A percentile compares a stretch with the other conserved stretches of the same genome.
Evolutionary conservation across 192 early-diverging fungal species (phyloP).

Genomic region (Mortierella claussenii): DNA sequence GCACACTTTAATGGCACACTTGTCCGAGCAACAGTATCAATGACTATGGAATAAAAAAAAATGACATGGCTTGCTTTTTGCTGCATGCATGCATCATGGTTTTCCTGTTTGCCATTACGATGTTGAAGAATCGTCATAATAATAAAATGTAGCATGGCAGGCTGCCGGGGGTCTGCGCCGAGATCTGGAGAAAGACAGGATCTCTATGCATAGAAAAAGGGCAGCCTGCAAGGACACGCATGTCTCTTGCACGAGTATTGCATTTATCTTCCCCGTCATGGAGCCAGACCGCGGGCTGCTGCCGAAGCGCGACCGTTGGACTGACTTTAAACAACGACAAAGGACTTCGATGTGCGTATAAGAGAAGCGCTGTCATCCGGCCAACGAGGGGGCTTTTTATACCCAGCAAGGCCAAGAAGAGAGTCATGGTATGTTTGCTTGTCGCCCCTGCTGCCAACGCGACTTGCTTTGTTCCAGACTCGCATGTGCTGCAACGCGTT

Average conservation of each 20-base stretch:
- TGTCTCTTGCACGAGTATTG: slow-evolving; percentile 48
- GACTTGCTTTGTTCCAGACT: too few species aligned
- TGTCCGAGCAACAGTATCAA: background rate
- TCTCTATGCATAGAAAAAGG: slow-evolving; percentile 2
- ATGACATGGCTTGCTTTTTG: background rate
- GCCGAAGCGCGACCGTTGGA: slow-evolving; percentile 54
- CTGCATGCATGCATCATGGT: too few species aligned
- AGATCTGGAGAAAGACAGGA: background rate
- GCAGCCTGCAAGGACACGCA: background rate
- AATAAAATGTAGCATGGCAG: slow-evolving; percentile 16
- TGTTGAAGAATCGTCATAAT: background rate
- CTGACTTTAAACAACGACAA: slow-evolving; percentile 40
- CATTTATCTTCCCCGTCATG: slow-evolving; percentile 52
- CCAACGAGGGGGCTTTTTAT: too few species aligned
- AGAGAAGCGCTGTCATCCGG: too few species aligned
- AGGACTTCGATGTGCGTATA: slow-evolving; percentile 50
- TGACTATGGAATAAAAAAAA: background rate
- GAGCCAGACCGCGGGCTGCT: slow-evolving; percentile 44
- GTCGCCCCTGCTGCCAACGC: too few species aligned
- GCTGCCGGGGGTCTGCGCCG: background rate
- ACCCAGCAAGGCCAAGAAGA: too few species aligned
- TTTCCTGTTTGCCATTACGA: background rate
- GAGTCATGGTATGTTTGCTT: too few species aligned
- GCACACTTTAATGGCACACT: background rate
- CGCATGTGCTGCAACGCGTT: too few species aligned